Evolutionary conservation across 164 flowering plant species (phyloP).

Genomic region (Annona squamosa): DNA sequence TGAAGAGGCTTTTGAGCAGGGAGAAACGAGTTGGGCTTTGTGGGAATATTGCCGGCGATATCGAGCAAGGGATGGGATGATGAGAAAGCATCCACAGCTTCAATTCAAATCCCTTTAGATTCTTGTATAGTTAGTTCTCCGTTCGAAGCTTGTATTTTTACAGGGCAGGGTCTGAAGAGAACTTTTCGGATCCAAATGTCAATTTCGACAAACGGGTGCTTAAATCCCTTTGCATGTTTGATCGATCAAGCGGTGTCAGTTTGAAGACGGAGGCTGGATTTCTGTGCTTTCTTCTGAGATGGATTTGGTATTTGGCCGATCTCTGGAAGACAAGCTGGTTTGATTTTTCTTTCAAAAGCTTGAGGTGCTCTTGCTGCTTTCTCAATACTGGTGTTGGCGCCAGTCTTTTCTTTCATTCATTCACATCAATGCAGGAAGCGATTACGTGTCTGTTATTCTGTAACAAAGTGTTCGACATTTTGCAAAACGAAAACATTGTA

Average conservation of each 20-base stretch:
- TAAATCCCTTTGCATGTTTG: not conserved
- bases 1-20: constrained; percentile 19
- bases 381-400: not conserved
- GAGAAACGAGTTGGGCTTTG: constrained; percentile 12
- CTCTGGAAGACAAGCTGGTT: not conserved
- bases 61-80: constrained; percentile 10
- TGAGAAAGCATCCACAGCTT: not conserved
- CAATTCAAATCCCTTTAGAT: not conserved
- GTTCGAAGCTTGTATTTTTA: not conserved
- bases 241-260: not conserved
- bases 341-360: not conserved
- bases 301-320: not conserved
- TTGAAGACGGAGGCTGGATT: not conserved
- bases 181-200: not conserved
- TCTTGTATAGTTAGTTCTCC: not conserved
- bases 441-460: not conserved
- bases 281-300: not conserved
- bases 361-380: not conserved
- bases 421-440: not conserved
- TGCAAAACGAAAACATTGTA: not conserved
- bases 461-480: not conserved
- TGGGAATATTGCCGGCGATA: constrained; percentile 9
- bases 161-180: not conserved
- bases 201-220: not conserved
- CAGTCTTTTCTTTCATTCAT: constrained; percentile 6